Base-by-base conservation (phyloP, 805 yeast genomes). In the Yamadazyma takamatsuzukensis region DNA sequence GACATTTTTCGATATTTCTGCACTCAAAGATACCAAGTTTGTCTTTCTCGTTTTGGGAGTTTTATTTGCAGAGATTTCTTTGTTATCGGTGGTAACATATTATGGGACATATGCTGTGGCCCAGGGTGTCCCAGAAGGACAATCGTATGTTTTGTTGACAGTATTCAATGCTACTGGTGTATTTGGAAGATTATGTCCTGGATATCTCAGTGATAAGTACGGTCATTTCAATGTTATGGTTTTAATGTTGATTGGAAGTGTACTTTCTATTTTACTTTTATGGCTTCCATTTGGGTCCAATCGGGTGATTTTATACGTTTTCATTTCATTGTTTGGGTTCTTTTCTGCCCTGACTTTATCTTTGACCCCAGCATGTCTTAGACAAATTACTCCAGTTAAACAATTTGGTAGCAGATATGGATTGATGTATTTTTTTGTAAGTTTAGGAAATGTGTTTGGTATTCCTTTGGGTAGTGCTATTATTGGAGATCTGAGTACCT, bases 371-470 rank as follows among this genome's bases (percentile, higher is more conserved):
- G 78, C 76, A 4, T 81, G 89, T 40, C 69, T 80, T n/a, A 74
- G 83, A 0, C 72, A 74, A 28, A 75, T 83, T 18, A 73, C 80
- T n/a, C 70, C 69, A 11, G 78, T 80, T 0, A 64, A 69, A 37
- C 73, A 78, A 34, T 82, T 80, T 50, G 89, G 89, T 13, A 77
- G 74, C 40, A 57, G 82, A 14, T 83, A 76, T 43, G 88, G 88
- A 0, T 68, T 85, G 11, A 70, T 78, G 39, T 80, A 78, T 51
- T 76, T 76, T 30, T 54, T 77, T 45, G 77, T 75, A 9, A 72
- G 85, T 31, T 36, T 53, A 14, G 64, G 62, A 3, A 54, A 57
- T 30, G 45, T 64, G 26, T 48, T 62, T 27, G 69, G 68, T 7
- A 46, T 64, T 6, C 68, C 68, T 1, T 33, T 61, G 7, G 63